A percentile compares a stretch with the other conserved stretches of the same genome.
phyloP scores from a whole-genome alignment of 2,329 filamentous ascomycete genomes.

The Bipolaris zeicola region DNA sequence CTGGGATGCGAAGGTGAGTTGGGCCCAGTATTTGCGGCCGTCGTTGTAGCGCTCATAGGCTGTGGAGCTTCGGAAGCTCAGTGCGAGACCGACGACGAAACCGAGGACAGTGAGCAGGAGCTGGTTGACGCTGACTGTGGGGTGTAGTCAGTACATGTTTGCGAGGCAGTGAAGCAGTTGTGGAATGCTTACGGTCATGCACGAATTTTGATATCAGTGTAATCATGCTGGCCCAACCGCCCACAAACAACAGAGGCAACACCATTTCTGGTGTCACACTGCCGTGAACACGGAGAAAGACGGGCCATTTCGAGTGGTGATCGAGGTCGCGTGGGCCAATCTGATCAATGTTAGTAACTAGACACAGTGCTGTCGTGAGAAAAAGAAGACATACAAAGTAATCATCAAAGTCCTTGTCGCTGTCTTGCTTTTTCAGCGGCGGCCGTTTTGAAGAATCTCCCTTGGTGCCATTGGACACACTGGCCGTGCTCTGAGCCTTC shows the following conservation, averaged over 20 bases:
- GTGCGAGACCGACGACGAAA: slow-evolving; percentile 77
- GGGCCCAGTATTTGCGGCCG: slow-evolving; percentile 67
- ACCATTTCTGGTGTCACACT: slow-evolving; percentile 76
- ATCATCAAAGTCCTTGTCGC: not conserved
- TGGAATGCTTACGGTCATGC: slow-evolving; percentile 28
- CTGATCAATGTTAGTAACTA: slow-evolving; percentile 15
- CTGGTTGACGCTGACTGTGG: slow-evolving; percentile 62
- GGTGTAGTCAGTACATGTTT: not conserved
- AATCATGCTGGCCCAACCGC: slow-evolving; percentile 69
- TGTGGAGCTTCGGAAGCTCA: slow-evolving; percentile 76
- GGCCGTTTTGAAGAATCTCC: not conserved
- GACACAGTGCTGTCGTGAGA: not conserved
- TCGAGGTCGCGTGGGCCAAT: slow-evolving; percentile 69
- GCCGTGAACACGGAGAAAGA: slow-evolving; percentile 75
- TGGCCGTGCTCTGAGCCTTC: not conserved
- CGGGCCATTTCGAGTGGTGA: slow-evolving; percentile 76
- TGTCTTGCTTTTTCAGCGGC: not conserved
- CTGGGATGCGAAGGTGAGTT: slow-evolving; percentile 60
- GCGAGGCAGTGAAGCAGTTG: not conserved
- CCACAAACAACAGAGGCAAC: slow-evolving; percentile 68
- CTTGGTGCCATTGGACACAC: not conserved
- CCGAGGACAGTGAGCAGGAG: slow-evolving; percentile 76
- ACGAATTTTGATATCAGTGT: slow-evolving; percentile 57
- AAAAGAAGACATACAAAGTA: not conserved
- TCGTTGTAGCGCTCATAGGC: slow-evolving; percentile 72